Conservation (phyloP, 768 basidiomycete species). For the Boletus eberwhitei region DNA sequence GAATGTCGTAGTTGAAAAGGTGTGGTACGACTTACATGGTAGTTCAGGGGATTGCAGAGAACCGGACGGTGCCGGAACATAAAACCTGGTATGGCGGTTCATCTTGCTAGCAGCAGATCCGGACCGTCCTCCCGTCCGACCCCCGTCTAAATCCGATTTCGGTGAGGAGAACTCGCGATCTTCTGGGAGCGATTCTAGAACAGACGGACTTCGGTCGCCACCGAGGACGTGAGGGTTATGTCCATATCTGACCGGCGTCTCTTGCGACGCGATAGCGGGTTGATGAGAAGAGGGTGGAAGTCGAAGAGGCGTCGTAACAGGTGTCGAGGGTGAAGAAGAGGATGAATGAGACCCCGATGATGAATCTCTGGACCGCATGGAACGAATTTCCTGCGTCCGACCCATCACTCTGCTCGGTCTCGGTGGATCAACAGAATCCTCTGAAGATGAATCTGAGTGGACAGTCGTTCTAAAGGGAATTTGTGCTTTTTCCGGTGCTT, state of each 20-base stretch:
- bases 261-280: slow-evolving; percentile 24
- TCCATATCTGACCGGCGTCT: slow-evolving; percentile 24
- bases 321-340: slow-evolving; percentile 26
- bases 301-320: slow-evolving; percentile 15
- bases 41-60: slow-evolving; percentile 6
- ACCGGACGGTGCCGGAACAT: slow-evolving; percentile 10
- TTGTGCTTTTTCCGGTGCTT: slow-evolving; percentile 3
- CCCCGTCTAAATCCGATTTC: slow-evolving; percentile 5
- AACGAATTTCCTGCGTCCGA: slow-evolving; percentile 1
- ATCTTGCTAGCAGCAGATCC: slow-evolving; percentile 10
- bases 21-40: slow-evolving; percentile 9
- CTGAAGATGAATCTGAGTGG: slow-evolving; percentile 29
- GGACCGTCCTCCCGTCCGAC: slow-evolving; percentile 17
- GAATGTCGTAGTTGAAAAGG: not conserved
- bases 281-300: slow-evolving; percentile 15
- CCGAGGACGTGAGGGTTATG: slow-evolving; percentile 24
- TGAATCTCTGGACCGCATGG: slow-evolving; percentile 21
- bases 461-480: not conserved
- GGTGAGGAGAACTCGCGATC: slow-evolving; percentile 38
- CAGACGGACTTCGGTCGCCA: slow-evolving; percentile 17
- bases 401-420: slow-evolving; percentile 5
- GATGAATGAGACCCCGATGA: slow-evolving; percentile 25
- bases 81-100: slow-evolving; percentile 22
- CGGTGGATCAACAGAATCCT: slow-evolving; percentile 7
- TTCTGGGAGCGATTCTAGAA: slow-evolving; percentile 51